Conservation (phyloP, 345 rosid genomes). For the Lepidium aucheri region DNA sequence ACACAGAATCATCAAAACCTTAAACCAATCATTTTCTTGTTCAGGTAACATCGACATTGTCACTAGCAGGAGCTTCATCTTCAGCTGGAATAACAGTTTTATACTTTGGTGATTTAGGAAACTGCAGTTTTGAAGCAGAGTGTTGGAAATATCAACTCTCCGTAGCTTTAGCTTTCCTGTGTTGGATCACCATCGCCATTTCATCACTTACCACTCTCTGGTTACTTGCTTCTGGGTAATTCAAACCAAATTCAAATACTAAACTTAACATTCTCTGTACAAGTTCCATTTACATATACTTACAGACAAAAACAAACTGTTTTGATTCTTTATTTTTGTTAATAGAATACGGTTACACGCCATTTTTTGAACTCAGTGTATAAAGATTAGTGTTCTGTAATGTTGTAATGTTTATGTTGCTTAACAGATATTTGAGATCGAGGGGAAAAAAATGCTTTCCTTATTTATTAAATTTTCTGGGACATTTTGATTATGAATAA, state of each 20-base stretch:
- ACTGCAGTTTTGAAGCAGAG: conserved; percentile 37
- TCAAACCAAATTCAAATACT: neutral
- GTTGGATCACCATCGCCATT: conserved; percentile 52
- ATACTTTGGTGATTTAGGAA: conserved; percentile 48
- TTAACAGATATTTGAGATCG: neutral
- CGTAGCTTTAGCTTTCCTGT: conserved; percentile 64
- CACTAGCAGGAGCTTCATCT: conserved; percentile 72
- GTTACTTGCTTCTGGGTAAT: conserved; percentile 39
- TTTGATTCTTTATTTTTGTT: conserved; percentile 20
- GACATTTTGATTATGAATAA: neutral
- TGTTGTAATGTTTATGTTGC: neutral
- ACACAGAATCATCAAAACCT: neutral
- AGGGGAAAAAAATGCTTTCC: neutral
- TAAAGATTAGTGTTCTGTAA: neutral
- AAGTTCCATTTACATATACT: neutral
- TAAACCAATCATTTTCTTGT: neutral
- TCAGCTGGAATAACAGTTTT: conserved; percentile 55
- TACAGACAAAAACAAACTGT: neutral
- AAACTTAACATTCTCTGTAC: neutral
- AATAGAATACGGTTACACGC: conserved; percentile 11
- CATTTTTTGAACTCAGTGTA: neutral
- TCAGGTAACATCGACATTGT: conserved; percentile 59
- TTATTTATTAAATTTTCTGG: neutral
- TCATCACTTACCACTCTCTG: conserved; percentile 79
- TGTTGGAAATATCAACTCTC: conserved; percentile 59